phyloP scores from a whole-genome alignment of 257 asterid species.

The Apocynum venetum region DNA sequence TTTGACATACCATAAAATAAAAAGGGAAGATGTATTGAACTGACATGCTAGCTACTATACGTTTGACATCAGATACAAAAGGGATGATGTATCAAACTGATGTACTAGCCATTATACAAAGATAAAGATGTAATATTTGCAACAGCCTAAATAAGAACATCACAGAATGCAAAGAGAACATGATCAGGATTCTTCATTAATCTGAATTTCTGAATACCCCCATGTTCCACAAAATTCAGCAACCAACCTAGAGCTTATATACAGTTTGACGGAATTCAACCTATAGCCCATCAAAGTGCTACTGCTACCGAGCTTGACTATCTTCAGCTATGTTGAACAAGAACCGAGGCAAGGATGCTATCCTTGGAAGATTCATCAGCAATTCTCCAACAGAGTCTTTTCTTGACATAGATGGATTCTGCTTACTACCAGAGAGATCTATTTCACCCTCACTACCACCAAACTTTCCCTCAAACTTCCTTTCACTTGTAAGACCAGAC shows the following conservation, averaged over 20 bases:
- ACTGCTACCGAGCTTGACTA: slow-evolving; percentile 49
- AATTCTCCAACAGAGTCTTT: slow-evolving; percentile 86
- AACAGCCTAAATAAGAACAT: background rate
- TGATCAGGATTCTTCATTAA: slow-evolving; percentile 64
- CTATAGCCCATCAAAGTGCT: background rate
- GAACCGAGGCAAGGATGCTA: slow-evolving; percentile 93
- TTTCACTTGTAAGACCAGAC: slow-evolving; percentile 12
- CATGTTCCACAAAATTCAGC: slow-evolving; percentile 15
- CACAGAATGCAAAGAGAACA: background rate
- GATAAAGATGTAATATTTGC: background rate
- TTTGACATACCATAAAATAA: too few species aligned
- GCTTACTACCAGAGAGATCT: slow-evolving; percentile 28
- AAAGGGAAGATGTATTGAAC: too few species aligned
- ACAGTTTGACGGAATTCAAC: slow-evolving; percentile 9
- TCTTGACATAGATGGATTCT: slow-evolving; percentile 54
- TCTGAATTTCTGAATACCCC: slow-evolving; percentile 55
- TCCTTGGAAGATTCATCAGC: slow-evolving; percentile 75
- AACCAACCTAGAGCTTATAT: slow-evolving; percentile 3
- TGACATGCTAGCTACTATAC: too few species aligned
- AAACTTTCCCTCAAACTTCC: slow-evolving; percentile 14
- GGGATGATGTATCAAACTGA: background rate
- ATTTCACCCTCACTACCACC: slow-evolving; percentile 3
- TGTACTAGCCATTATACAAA: background rate
- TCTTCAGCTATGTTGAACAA: slow-evolving; percentile 67
- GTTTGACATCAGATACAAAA: background rate